phyloP scores from a whole-genome alignment of 768 basidiomycete genomes.

The Boletus sp. region DNA sequence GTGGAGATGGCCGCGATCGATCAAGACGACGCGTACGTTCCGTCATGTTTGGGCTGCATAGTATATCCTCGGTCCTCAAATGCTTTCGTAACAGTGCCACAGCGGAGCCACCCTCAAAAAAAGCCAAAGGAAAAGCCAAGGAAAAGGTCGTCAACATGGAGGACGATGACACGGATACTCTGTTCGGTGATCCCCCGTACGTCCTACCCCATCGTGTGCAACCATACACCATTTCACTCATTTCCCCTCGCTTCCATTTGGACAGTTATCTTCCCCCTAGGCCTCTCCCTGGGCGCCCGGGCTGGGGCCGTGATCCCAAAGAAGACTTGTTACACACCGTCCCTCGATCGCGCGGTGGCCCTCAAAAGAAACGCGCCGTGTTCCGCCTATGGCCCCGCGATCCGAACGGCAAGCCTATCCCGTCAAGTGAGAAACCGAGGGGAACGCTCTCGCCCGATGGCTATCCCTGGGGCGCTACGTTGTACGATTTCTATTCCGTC shows the following conservation, averaged over 20 bases:
- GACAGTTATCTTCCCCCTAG: neutral
- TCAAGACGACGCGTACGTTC: neutral
- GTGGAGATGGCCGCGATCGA: neutral
- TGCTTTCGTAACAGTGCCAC: neutral
- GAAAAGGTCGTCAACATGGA: neutral
- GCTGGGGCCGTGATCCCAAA: conserved; percentile 5
- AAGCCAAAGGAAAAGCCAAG: neutral
- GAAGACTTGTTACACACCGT: conserved; percentile 5
- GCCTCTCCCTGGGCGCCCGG: neutral
- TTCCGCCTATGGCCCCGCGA: conserved; percentile 29
- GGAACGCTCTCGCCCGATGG: conserved; percentile 25
- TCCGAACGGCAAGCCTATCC: conserved; percentile 13
- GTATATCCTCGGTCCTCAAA: neutral
- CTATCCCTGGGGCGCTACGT: conserved; percentile 27
- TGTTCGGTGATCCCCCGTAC: neutral
- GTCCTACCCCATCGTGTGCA: neutral
- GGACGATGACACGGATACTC: neutral
- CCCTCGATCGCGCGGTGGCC: neutral
- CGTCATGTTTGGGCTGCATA: neutral
- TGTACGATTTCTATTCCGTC: conserved; percentile 27
- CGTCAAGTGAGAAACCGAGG: neutral
- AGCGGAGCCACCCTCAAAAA: neutral
- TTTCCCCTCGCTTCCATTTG: neutral
- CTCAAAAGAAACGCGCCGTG: conserved; percentile 11
- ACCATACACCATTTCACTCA: neutral